Evolutionary conservation across 306 rosid species (phyloP).

Genomic region (Phaseolus lunatus): DNA sequence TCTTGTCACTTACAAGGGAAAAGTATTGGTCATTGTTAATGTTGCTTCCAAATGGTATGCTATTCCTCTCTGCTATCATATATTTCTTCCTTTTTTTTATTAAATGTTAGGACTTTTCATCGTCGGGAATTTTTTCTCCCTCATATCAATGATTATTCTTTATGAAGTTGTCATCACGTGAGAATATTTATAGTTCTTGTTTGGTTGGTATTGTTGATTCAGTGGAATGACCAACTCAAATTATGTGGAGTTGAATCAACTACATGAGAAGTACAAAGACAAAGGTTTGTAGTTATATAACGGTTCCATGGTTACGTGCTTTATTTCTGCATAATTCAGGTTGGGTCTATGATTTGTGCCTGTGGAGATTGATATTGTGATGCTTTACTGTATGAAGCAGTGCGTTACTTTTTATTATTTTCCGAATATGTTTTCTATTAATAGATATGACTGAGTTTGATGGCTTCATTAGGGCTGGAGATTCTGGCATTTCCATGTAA

Average conservation of each 20-base stretch:
- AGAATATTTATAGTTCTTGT: slow-evolving; percentile 24
- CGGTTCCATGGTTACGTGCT: neutral
- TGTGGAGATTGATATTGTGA: neutral
- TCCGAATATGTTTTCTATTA: neutral
- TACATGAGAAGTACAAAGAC: slow-evolving; percentile 73
- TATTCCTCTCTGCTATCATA: neutral
- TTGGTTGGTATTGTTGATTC: slow-evolving; percentile 43
- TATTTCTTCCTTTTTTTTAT: neutral
- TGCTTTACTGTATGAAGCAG: neutral
- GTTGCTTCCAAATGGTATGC: slow-evolving; percentile 95
- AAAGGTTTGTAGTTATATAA: slow-evolving; percentile 60
- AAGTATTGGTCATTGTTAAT: slow-evolving; percentile 75
- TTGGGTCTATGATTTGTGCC: neutral
- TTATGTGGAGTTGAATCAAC: slow-evolving; percentile 81
- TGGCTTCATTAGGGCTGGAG: slow-evolving; percentile 67
- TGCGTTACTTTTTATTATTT: slow-evolving; percentile 25
- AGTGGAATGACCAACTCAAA: slow-evolving; percentile 92
- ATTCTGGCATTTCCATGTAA: slow-evolving; percentile 91
- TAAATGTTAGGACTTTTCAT: neutral
- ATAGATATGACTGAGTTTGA: slow-evolving; percentile 14
- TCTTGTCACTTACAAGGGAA: slow-evolving; percentile 71
- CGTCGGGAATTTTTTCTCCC: neutral
- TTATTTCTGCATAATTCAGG: neutral
- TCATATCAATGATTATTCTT: neutral
- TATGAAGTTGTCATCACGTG: neutral